Conservation (phyloP, 73 alveolate species). For the Breviolum minutum region DNA sequence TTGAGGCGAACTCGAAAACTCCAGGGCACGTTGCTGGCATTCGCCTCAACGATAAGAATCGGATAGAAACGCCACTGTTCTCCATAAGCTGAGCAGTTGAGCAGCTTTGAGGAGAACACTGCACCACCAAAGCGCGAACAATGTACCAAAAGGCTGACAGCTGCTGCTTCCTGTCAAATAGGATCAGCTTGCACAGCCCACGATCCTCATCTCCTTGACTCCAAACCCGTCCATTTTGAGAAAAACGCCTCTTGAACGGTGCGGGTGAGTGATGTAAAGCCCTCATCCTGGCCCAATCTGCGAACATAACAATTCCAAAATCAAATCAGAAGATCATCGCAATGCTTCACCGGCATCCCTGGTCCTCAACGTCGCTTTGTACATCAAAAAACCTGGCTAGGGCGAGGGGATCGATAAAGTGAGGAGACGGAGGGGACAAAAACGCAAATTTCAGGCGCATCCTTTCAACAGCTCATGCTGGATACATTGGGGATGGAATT, state of each 20-base stretch:
- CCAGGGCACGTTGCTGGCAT: conserved; percentile 44
- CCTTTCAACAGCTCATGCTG: too few relatives aligned
- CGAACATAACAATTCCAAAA: too few relatives aligned
- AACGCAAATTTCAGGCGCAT: too few relatives aligned
- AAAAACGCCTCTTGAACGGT: not conserved
- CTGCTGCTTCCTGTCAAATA: conserved; percentile 7
- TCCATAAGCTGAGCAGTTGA: not conserved
- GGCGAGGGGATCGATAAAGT: too few relatives aligned
- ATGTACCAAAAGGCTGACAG: conserved; percentile 29
- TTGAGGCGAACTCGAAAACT: conserved; percentile 34
- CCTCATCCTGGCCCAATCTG: conserved; percentile 2
- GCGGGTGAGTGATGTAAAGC: conserved; percentile 14
- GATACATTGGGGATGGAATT: not conserved
- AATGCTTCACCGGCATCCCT: not conserved
- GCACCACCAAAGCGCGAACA: conserved; percentile 76
- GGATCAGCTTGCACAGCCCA: too few relatives aligned
- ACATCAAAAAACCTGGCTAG: conserved; percentile 67
- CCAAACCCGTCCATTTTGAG: not conserved
- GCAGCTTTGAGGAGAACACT: not conserved
- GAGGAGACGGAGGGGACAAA: too few relatives aligned
- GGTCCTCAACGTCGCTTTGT: conserved; percentile 79
- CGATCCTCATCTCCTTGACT: not conserved
- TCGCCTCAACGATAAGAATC: not conserved
- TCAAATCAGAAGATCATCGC: not conserved
- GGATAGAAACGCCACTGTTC: not conserved